These are phyloP conservation scores for Platanthera zijinensis DNA, from an alignment of 106 monocot species.

Conservation along the genomic window DNA sequence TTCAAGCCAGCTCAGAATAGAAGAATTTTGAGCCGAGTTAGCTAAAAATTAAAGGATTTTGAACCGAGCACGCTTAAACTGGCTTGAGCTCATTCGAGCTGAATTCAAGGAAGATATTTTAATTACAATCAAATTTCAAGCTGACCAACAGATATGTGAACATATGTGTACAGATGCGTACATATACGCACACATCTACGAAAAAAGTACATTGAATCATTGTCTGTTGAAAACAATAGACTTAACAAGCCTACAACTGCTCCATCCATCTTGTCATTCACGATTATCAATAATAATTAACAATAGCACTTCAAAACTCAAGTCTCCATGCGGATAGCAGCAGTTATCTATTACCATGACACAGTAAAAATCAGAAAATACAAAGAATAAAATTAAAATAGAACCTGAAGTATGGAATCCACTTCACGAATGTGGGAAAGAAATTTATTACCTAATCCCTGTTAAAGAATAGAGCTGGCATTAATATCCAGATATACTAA, in stretches of 20 bases:
- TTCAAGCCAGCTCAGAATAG: too few relatives aligned
- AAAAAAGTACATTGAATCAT: too few relatives aligned
- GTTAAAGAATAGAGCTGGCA: constrained; percentile 14
- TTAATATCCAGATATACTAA: neutral
- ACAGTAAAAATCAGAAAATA: constrained; percentile 1
- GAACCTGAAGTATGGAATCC: constrained; percentile 92
- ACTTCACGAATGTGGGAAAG: constrained; percentile 96
- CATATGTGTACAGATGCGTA: too few relatives aligned
- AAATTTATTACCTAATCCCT: constrained; percentile 95
- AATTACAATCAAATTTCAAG: too few relatives aligned
- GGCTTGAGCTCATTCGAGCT: too few relatives aligned
- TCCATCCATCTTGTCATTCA: neutral
- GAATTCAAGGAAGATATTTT: too few relatives aligned
- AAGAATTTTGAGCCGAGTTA: too few relatives aligned
- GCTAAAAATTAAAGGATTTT: too few relatives aligned
- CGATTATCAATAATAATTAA: neutral
- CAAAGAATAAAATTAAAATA: constrained; percentile 10
- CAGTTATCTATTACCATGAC: neutral
- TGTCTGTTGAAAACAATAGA: too few relatives aligned
- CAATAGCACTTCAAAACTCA: neutral
- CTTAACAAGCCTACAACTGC: neutral
- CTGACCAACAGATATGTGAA: too few relatives aligned
- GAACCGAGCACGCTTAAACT: too few relatives aligned
- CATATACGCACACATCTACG: too few relatives aligned
- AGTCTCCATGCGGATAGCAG: neutral